phyloP scores from a whole-genome alignment of 1,139 yeast species.

The Pichia sp. region DNA sequence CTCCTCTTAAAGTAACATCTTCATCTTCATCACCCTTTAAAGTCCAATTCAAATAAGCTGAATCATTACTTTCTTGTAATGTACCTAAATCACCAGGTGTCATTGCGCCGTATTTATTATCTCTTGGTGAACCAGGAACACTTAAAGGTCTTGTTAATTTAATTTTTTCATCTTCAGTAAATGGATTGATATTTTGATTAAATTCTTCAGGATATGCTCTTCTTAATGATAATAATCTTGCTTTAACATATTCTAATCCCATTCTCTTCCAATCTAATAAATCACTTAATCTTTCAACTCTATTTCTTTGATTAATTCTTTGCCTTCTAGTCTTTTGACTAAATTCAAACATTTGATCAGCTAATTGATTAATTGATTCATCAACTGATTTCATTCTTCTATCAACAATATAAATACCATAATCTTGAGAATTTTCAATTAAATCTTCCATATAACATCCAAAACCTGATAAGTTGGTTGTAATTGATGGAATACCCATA shows the following conservation, averaged over 20 bases:
- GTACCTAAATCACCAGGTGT: conserved; percentile 99
- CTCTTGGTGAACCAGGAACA: conserved; percentile 93
- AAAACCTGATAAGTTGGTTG: conserved; percentile 93
- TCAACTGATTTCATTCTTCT: conserved; percentile 91
- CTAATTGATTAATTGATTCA: conserved; percentile 87
- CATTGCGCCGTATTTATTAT: conserved; percentile 58
- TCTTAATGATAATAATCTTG: conserved; percentile 84
- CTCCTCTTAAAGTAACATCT: conserved; percentile 37
- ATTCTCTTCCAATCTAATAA: conserved; percentile 95
- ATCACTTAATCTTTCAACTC: conserved; percentile 92
- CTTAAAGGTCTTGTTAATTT: conserved; percentile 88
- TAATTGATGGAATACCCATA: conserved; percentile 98
- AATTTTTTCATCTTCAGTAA: conserved; percentile 44
- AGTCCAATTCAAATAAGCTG: conserved; percentile 72
- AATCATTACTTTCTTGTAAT: conserved; percentile 77
- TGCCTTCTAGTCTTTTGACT: conserved; percentile 88
- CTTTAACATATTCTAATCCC: conserved; percentile 95
- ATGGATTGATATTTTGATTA: conserved; percentile 47
- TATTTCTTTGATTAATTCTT: conserved; percentile 94
- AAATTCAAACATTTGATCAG: conserved; percentile 86
- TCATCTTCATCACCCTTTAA: conserved; percentile 43
- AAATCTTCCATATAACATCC: conserved; percentile 99
- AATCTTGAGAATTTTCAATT: conserved; percentile 90
- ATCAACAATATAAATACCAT: conserved; percentile 95
- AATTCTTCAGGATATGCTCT: conserved; percentile 92